Conservation (phyloP, 1,139 yeast genomes). For the Protomyces inundatus region DNA sequence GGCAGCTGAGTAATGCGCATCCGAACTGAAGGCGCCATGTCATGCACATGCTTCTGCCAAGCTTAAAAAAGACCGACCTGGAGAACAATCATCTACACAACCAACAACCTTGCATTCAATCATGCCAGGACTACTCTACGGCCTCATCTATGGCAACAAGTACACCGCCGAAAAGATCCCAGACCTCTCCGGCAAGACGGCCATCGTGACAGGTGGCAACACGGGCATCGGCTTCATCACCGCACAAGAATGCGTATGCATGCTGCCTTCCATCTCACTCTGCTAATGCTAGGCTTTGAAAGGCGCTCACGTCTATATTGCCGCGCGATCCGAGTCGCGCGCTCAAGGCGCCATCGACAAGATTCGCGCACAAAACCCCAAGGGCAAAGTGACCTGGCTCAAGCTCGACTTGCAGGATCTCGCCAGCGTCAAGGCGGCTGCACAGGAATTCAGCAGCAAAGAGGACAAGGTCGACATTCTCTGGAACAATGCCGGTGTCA, state of each 20-base stretch:
- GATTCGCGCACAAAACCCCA: constrained; percentile 35
- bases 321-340: constrained; percentile 43
- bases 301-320: constrained; percentile 46
- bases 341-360: constrained; percentile 40
- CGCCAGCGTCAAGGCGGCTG: constrained; percentile 30
- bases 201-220: constrained; percentile 32
- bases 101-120: neutral
- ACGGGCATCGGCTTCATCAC: constrained; percentile 33
- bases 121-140: constrained; percentile 19
- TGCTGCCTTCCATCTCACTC: neutral
- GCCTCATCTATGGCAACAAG: constrained; percentile 34
- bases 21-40: too few species aligned
- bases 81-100: neutral
- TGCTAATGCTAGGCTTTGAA: constrained; percentile 32
- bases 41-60: too few species aligned
- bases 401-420: constrained; percentile 47
- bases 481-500: constrained; percentile 33
- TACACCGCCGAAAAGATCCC: constrained; percentile 44
- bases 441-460: constrained; percentile 26
- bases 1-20: too few species aligned
- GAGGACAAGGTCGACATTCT: constrained; percentile 31
- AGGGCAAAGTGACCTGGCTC: constrained; percentile 34
- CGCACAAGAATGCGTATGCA: constrained; percentile 27
- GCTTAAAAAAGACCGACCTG: too few species aligned
- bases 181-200: constrained; percentile 42